These are phyloP conservation scores for Xylona heveae DNA, from an alignment of 495 filamentous ascomycete species.

Conservation along the genomic window DNA sequence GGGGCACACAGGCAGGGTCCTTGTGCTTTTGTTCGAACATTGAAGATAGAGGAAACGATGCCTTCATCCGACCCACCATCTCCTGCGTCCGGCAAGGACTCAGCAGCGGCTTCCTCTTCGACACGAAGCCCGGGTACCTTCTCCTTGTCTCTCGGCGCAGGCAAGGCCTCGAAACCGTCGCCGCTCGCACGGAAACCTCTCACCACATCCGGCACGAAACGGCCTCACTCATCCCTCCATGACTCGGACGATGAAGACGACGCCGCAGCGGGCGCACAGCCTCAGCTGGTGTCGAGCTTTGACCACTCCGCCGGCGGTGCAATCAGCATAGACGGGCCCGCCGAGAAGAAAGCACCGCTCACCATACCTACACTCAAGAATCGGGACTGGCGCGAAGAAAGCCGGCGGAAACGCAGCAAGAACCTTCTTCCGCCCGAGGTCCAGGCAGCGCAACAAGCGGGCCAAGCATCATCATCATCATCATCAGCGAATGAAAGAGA, in stretches of 20 bases:
- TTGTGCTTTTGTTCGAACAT: too few species aligned
- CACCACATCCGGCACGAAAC: constrained; percentile 10
- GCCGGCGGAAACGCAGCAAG: constrained; percentile 26
- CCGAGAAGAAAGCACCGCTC: constrained; percentile 22
- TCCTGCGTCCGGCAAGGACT: too few species aligned
- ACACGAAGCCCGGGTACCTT: constrained; percentile 10
- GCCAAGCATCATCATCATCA: too few species aligned
- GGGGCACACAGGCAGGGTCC: too few species aligned
- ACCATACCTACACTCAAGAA: constrained; percentile 46
- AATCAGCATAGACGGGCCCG: constrained; percentile 19
- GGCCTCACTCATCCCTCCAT: constrained; percentile 15
- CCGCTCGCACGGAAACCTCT: constrained; percentile 4
- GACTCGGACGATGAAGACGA: constrained; percentile 30
- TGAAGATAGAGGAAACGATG: too few species aligned
- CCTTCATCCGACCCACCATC: too few species aligned
- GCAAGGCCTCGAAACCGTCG: constrained; percentile 6
- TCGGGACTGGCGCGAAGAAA: constrained; percentile 51
- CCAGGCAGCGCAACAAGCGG: constrained; percentile 19
- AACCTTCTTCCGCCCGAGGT: constrained; percentile 30
- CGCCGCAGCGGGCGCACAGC: constrained; percentile 9
- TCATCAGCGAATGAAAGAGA: constrained; percentile 11
- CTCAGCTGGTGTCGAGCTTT: constrained; percentile 35
- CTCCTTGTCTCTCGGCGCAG: constrained; percentile 17
- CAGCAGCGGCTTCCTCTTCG: constrained; percentile 2
- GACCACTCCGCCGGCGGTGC: constrained; percentile 33